Evolutionary conservation across 495 filamentous ascomycete species (phyloP), one percentile per base, ranked within the genome.

Genomic region (Paragyromitra xinjiangensis): DNA sequence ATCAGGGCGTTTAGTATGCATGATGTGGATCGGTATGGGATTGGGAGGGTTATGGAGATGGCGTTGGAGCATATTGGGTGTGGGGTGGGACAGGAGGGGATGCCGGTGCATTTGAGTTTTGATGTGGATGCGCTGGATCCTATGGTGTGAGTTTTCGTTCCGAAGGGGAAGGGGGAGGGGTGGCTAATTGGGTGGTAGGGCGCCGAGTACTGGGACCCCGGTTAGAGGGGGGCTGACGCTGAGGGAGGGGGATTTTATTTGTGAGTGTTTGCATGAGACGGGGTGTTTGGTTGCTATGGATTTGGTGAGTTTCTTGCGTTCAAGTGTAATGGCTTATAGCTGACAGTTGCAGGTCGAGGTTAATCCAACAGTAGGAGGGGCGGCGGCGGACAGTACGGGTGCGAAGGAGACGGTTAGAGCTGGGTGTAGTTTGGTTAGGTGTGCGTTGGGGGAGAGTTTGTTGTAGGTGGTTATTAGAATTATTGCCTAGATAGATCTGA

Each of bases 1-100:
- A 94, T 99, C 84, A 94, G 91, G 85, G 96, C 95, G 8, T 99
- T 98, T 81, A 94, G 92, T 84, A 99, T 98, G 95, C 95, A 98
- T 83, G 95, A 98, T 83, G 92, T 99, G 84, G 95, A 99, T 83
- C 87, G 89, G 90, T 93, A 98, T 80, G 95, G 95, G 34, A 98
- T 99, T 83, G 95, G 96, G 44, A 91, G 91, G 74, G 94, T 98
- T 53, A 95, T 99, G 86, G 95, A 98, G 83, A 96, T 98, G 94
- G 95, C 94, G 39, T 87, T 99, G 26, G 95, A 91, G 64, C 94
- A 98, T 85, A 95, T 99, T 71, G 53, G 68, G 5, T 74, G 73
- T 42, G 79, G 72, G 6, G 67, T 73, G 3, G 79, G 79, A 1
- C 78, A 81, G 64, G 91, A 87, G 78, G 96, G 97, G 81, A 96